These are phyloP conservation scores for Cylindrodendrum hubeiense DNA, from an alignment of 2,329 filamentous ascomycete genomes.

Conservation along the genomic window DNA sequence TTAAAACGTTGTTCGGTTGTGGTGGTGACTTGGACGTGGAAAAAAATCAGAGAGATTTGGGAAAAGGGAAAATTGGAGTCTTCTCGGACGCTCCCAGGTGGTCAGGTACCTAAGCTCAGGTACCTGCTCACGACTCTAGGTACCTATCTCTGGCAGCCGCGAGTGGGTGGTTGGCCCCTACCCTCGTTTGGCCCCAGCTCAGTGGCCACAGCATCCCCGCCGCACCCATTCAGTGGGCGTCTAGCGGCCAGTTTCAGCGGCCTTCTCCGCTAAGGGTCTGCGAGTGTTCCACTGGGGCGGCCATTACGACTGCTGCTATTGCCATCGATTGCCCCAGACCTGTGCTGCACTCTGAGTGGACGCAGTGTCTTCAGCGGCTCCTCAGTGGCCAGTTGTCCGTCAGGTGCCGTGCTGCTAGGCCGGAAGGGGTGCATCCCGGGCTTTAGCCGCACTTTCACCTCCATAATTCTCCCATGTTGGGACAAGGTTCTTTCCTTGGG, in stretches of 20 bases:
- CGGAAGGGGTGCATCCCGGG: constrained; percentile 37
- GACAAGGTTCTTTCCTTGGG: constrained; percentile 32
- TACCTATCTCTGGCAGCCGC: background rate
- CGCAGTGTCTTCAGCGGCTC: constrained; percentile 15
- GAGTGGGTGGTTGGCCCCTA: background rate
- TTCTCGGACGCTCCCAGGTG: constrained; percentile 22
- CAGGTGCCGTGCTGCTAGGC: constrained; percentile 33
- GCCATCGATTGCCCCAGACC: background rate
- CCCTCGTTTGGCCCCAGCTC: constrained; percentile 12
- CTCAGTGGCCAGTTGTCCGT: constrained; percentile 29
- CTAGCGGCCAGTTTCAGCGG: constrained; percentile 13
- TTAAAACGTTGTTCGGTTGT: constrained; percentile 44
- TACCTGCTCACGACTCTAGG: background rate
- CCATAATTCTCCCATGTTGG: constrained; percentile 27
- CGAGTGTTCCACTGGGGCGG: constrained; percentile 11
- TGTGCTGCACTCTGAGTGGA: constrained; percentile 36
- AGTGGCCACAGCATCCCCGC: constrained; percentile 6
- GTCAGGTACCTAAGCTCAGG: constrained; percentile 9
- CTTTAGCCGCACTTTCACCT: constrained; percentile 45
- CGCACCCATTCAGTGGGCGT: background rate
- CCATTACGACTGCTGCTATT: background rate
- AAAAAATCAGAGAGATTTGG: constrained; percentile 51
- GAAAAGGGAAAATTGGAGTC: constrained; percentile 49
- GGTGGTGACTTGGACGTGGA: constrained; percentile 46
- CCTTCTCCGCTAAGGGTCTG: constrained; percentile 20